phyloP scores from a whole-genome alignment of 2,329 filamentous ascomycete species.

The Hymenotorrendiella dingleyae region DNA sequence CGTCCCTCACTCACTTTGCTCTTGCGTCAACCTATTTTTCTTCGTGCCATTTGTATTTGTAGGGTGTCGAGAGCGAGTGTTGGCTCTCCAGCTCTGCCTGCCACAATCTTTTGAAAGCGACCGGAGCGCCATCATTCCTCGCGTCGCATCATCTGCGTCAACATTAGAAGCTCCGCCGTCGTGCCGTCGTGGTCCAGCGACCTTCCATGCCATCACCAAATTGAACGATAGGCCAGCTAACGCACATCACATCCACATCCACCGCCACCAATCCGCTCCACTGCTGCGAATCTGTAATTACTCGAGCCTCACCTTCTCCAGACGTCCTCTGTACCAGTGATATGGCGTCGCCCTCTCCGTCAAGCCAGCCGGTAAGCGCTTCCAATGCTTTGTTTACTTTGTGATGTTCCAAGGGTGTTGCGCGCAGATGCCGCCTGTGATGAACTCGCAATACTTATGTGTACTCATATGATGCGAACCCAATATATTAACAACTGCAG shows the following conservation, averaged over 20 bases:
- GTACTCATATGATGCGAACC: too few relatives aligned
- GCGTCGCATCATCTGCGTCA: conserved; percentile 14
- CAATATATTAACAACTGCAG: conserved; percentile 36
- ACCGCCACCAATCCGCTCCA: conserved; percentile 1
- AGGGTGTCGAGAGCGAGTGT: too few relatives aligned
- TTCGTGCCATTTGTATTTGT: too few relatives aligned
- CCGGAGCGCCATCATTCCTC: conserved; percentile 15
- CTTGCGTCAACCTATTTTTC: too few relatives aligned
- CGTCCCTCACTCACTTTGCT: too few relatives aligned
- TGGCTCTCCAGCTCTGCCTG: too few relatives aligned
- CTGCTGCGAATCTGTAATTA: neutral
- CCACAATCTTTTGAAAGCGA: too few relatives aligned
- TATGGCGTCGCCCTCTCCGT: conserved; percentile 26
- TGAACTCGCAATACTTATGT: too few relatives aligned
- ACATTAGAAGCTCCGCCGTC: conserved; percentile 5
- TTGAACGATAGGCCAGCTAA: too few relatives aligned
- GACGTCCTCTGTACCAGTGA: neutral
- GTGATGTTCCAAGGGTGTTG: neutral
- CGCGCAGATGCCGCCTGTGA: too few relatives aligned
- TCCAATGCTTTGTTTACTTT: conserved; percentile 9
- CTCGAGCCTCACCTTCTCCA: neutral
- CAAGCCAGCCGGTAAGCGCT: conserved; percentile 21
- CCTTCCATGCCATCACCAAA: conserved; percentile 17
- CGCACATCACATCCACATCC: too few relatives aligned
- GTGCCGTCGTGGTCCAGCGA: too few relatives aligned